Percentiles rank a stretch among this genome's conserved stretches.
These are phyloP conservation scores for Breynia disticha DNA, from an alignment of 441 rosid species.

Conservation along the genomic window DNA sequence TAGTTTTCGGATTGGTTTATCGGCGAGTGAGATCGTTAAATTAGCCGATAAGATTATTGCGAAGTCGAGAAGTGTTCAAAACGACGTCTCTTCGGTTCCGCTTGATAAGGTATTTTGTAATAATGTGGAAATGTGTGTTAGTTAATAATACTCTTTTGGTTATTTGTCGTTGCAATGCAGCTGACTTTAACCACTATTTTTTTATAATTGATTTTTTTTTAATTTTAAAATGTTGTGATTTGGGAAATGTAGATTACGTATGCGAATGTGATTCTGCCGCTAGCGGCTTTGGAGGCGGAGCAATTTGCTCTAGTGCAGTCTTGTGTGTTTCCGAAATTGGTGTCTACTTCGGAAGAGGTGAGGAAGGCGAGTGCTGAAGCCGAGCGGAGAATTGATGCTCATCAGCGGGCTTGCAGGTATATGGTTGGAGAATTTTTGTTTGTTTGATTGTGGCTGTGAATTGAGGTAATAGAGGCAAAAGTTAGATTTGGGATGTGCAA, in stretches of 20 bases:
- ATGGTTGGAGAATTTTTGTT: not conserved
- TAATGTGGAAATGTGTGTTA: not conserved
- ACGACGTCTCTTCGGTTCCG: conserved; percentile 64
- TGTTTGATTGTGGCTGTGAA: not conserved
- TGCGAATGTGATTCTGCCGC: conserved; percentile 53
- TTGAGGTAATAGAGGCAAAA: too few species aligned
- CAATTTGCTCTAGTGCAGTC: conserved; percentile 58
- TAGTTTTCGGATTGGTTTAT: conserved; percentile 44
- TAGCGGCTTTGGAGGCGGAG: conserved; percentile 66
- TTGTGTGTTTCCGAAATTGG: conserved; percentile 69
- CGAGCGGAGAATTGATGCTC: conserved; percentile 62
- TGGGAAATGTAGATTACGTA: conserved; percentile 51
- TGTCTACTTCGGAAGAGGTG: conserved; percentile 49
- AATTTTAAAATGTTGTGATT: not conserved
- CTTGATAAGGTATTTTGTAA: conserved; percentile 47
- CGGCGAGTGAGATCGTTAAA: conserved; percentile 60
- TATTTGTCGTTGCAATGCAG: not conserved
- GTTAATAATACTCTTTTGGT: too few species aligned
- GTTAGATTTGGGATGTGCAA: too few species aligned
- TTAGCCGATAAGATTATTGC: conserved; percentile 54
- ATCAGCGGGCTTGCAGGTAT: conserved; percentile 62
- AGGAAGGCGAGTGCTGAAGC: conserved; percentile 80
- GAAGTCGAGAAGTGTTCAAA: conserved; percentile 63
- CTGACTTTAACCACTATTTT: too few species aligned
- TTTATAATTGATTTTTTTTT: too few species aligned